Conservation (phyloP, 176 grass and related monocot species). For the Oryza meridionalis region DNA sequence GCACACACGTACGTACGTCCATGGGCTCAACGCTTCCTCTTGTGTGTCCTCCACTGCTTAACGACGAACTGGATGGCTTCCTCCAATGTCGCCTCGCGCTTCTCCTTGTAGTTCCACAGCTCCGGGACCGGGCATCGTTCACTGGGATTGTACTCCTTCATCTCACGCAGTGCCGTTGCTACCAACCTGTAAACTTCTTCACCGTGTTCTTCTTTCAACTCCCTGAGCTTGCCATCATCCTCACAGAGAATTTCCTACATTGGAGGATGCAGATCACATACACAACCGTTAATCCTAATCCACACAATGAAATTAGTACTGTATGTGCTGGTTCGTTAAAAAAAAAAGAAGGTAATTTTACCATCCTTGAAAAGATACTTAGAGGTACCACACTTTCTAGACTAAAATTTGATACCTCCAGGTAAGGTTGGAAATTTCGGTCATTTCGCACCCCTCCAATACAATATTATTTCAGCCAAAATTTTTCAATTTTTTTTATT, state of each 20-base stretch:
- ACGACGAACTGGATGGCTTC: not conserved
- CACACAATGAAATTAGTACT: too few species aligned
- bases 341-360: too few species aligned
- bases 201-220: constrained; percentile 41
- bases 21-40: not conserved
- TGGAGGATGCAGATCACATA: not conserved
- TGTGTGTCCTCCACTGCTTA: not conserved
- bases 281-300: too few species aligned
- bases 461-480: too few species aligned
- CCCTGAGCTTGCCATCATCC: constrained; percentile 33
- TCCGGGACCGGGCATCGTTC: constrained; percentile 32
- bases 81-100: not conserved
- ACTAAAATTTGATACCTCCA: too few species aligned
- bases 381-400: too few species aligned
- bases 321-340: too few species aligned
- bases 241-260: constrained; percentile 44
- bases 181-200: constrained; percentile 44
- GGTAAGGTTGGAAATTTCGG: too few species aligned
- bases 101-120: constrained; percentile 35
- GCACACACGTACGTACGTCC: too few species aligned
- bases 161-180: constrained; percentile 26
- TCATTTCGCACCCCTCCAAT: too few species aligned
- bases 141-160: constrained; percentile 33
- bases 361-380: accelerated
- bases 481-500: too few species aligned